These are phyloP conservation scores for Cladosporium sp. DNA, from an alignment of 2,329 filamentous ascomycete genomes.

Conservation along the genomic window DNA sequence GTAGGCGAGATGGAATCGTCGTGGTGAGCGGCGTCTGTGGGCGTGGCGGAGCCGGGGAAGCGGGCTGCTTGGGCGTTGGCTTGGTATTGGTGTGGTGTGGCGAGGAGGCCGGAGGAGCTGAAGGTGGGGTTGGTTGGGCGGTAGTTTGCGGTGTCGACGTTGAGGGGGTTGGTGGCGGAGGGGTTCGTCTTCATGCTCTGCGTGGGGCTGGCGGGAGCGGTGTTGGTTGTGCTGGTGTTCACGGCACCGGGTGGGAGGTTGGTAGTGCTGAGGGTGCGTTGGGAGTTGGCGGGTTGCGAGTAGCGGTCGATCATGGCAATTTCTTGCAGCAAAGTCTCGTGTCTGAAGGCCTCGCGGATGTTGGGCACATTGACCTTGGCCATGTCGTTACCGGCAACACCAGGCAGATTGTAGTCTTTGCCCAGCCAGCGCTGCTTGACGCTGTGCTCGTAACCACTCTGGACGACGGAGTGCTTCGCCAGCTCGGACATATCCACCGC, in stretches of 20 bases:
- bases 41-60: conserved; percentile 32
- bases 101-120: conserved; percentile 25
- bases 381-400: conserved; percentile 84
- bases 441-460: conserved; percentile 87
- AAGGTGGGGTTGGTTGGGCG: conserved; percentile 5
- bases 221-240: conserved; percentile 18
- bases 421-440: conserved; percentile 94
- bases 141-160: conserved; percentile 21
- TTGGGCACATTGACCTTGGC: conserved; percentile 96
- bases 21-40: conserved; percentile 34
- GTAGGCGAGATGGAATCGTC: conserved; percentile 24
- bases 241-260: conserved; percentile 31
- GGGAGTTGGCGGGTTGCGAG: conserved; percentile 30
- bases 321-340: conserved; percentile 83
- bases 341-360: conserved; percentile 82
- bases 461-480: conserved; percentile 91
- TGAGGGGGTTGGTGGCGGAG: conserved; percentile 37
- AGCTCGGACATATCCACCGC: conserved; percentile 98
- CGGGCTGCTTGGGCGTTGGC: conserved; percentile 41
- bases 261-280: conserved; percentile 30
- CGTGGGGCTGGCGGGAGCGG: conserved; percentile 38
- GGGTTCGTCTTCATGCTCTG: conserved; percentile 44
- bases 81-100: conserved; percentile 32
- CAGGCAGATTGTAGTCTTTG: conserved; percentile 71
- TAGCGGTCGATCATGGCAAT: conserved; percentile 65